Evolutionary conservation across 2,329 filamentous ascomycete species (phyloP).

Genomic region (Exophiala calicioides): DNA sequence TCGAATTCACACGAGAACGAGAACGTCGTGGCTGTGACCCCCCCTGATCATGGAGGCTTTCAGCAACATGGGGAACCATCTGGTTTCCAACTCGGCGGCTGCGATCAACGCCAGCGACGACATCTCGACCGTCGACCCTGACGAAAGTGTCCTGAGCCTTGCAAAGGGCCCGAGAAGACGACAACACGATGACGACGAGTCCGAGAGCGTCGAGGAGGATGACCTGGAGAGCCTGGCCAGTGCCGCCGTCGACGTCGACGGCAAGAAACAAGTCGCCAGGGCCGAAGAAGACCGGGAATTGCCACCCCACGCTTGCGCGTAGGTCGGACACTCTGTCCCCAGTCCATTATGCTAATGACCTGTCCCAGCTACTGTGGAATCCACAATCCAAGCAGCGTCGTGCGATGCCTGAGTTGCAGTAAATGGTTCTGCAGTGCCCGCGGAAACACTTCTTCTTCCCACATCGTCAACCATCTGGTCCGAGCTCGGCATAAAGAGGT

Average conservation of each 20-base stretch:
- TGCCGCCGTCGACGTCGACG: conserved; percentile 73
- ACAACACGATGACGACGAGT: conserved; percentile 83
- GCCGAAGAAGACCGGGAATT: conserved; percentile 74
- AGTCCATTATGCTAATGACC: conserved; percentile 7
- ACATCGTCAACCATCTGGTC: conserved; percentile 97
- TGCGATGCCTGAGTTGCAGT: conserved; percentile 91
- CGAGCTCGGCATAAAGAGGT: conserved; percentile 98
- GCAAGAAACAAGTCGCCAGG: conserved; percentile 52
- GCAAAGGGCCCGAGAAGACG: conserved; percentile 63
- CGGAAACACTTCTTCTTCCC: conserved; percentile 92
- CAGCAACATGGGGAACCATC: conserved; percentile 81
- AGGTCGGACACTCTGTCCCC: conserved; percentile 47
- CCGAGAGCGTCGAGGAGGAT: conserved; percentile 80
- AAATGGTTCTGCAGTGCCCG: conserved; percentile 99
- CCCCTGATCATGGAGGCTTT: conserved; percentile 87
- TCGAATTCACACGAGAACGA: background rate
- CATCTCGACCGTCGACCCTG: conserved; percentile 70
- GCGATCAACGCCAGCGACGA: conserved; percentile 87
- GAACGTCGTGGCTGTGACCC: conserved; percentile 2
- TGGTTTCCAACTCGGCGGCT: conserved; percentile 78
- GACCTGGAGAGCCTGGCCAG: conserved; percentile 76
- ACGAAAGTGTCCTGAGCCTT: conserved; percentile 76
- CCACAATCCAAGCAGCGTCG: conserved; percentile 90
- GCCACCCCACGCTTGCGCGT: conserved; percentile 94
- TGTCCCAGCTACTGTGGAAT: conserved; percentile 84